Percentiles rank a stretch among this genome's conserved stretches.
phyloP scores from a whole-genome alignment of 2,329 filamentous ascomycete genomes.

The Bipolaris gigantea region DNA sequence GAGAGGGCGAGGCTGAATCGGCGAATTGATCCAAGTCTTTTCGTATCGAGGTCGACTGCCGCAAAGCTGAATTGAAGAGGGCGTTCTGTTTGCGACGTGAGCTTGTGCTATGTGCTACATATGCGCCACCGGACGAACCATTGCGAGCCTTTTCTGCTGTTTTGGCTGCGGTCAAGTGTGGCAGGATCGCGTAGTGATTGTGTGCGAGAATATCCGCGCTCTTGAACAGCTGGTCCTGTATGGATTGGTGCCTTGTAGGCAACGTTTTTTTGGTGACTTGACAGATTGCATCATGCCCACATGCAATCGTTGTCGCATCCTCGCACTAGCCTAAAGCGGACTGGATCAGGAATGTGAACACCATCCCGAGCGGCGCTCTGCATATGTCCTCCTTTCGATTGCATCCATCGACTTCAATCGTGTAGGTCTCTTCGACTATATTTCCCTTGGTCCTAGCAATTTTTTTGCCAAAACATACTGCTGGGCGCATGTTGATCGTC shows the following conservation, averaged over 20 bases:
- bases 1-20: constrained; percentile 60
- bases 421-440: too few species aligned
- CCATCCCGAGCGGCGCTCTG: too few species aligned
- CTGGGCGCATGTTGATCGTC: too few species aligned
- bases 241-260: constrained; percentile 11
- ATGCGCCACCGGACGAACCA: constrained; percentile 21
- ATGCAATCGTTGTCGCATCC: constrained; percentile 14
- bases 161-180: neutral
- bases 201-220: neutral
- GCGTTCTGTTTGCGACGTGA: constrained; percentile 62
- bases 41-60: constrained; percentile 79
- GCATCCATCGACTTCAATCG: too few species aligned
- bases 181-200: neutral
- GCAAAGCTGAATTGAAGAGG: constrained; percentile 81
- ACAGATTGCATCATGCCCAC: constrained; percentile 40
- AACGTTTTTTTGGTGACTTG: constrained; percentile 22
- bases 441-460: too few species aligned
- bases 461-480: too few species aligned
- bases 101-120: neutral
- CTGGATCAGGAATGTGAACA: neutral
- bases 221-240: neutral
- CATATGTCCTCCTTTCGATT: too few species aligned
- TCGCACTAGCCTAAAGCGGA: constrained; percentile 9
- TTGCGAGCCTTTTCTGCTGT: constrained; percentile 5
- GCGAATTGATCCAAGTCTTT: constrained; percentile 74